Percentiles rank a stretch among this genome's conserved stretches.
These are phyloP conservation scores for Sordariomycetes sp. DNA, from an alignment of 2,329 filamentous ascomycete genomes.

Conservation along the genomic window DNA sequence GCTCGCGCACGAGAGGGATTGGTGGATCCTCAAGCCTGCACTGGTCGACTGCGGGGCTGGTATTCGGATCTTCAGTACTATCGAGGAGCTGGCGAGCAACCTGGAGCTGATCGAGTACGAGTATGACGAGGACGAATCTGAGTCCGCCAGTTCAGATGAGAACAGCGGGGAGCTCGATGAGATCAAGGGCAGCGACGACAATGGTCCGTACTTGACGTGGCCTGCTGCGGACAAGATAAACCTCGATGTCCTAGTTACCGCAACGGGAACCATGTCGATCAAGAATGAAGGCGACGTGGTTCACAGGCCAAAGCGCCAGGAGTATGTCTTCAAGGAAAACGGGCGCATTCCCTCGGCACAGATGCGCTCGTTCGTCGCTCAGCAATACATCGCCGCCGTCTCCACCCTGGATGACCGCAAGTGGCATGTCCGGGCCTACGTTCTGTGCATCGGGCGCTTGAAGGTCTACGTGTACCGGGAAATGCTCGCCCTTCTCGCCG, in stretches of 20 bases:
- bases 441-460: constrained; percentile 22
- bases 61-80: constrained; percentile 25
- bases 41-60: constrained; percentile 27
- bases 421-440: constrained; percentile 25
- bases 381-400: constrained; percentile 22
- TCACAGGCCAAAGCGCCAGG: constrained; percentile 6
- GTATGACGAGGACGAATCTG: constrained; percentile 14
- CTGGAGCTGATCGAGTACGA: constrained; percentile 23
- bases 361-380: constrained; percentile 25
- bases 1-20: constrained; percentile 16
- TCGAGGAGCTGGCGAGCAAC: constrained; percentile 21
- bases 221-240: constrained; percentile 15
- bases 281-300: background rate
- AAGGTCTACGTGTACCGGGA: constrained; percentile 25
- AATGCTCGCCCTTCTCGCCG: constrained; percentile 22
- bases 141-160: constrained; percentile 3
- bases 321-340: constrained; percentile 17
- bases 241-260: constrained; percentile 19
- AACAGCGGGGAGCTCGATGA: background rate
- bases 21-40: constrained; percentile 28
- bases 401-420: constrained; percentile 19
- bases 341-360: constrained; percentile 23
- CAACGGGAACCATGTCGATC: constrained; percentile 12
- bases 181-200: constrained; percentile 1
- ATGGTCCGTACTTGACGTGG: constrained; percentile 9